A percentile compares a stretch with the other conserved stretches of the same genome.
Conservation (phyloP, 2,329 filamentous ascomycete species). For the Neopestalotiopsis sp. region DNA sequence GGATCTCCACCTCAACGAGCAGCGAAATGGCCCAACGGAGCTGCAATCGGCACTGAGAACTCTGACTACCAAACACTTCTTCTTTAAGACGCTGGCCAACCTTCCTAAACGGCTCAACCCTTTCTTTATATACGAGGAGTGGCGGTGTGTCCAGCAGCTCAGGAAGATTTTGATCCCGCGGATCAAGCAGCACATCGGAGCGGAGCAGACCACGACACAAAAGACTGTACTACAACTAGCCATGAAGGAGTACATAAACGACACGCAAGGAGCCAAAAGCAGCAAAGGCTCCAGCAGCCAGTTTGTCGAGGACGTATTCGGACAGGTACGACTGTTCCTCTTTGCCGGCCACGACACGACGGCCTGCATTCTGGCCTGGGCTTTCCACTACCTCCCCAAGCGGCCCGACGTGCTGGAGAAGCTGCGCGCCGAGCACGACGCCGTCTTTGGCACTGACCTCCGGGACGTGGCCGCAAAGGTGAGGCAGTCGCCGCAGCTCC, state of each 20-base stretch:
- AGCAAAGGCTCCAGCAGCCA: neutral
- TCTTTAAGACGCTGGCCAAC: constrained; percentile 20
- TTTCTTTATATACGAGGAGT: constrained; percentile 4
- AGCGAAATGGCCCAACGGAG: constrained; percentile 15
- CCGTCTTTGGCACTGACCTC: constrained; percentile 49
- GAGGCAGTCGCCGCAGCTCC: constrained; percentile 43
- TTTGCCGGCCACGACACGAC: constrained; percentile 36
- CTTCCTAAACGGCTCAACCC: constrained; percentile 10
- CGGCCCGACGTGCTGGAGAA: constrained; percentile 3
- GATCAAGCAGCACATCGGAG: constrained; percentile 18
- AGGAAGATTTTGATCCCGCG: constrained; percentile 19
- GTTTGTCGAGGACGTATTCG: constrained; percentile 22
- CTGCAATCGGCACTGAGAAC: constrained; percentile 14
- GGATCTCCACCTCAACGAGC: constrained; percentile 20
- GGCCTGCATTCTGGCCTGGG: constrained; percentile 26
- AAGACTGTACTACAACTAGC: constrained; percentile 30
- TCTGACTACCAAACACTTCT: constrained; percentile 17
- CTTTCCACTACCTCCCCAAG: constrained; percentile 23
- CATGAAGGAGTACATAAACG: constrained; percentile 23
- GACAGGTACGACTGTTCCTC: constrained; percentile 28
- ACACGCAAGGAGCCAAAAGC: neutral
- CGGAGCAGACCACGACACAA: constrained; percentile 11
- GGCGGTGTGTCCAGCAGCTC: constrained; percentile 23
- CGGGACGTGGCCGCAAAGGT: constrained; percentile 41
- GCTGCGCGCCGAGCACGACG: constrained; percentile 7